A percentile compares a stretch with the other conserved stretches of the same genome.
Conservation (phyloP, 139 green algal genomes). For the Ettlia oleoabundans region DNA sequence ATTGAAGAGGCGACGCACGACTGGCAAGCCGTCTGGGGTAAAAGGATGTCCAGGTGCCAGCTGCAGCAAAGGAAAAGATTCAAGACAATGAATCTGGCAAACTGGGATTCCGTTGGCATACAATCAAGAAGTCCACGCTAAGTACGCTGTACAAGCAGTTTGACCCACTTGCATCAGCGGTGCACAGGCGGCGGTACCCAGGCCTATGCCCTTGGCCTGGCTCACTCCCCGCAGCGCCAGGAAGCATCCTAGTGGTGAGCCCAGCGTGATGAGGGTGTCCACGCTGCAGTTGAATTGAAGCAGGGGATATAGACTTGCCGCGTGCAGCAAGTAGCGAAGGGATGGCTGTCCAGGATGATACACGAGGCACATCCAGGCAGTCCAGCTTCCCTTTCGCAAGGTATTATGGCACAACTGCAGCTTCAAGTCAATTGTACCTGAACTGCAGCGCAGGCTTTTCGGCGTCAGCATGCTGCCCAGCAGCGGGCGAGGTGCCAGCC, state of each 20-base stretch:
- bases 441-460: neutral
- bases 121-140: too few species aligned
- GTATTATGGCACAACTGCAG: neutral
- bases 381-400: neutral
- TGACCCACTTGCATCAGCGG: constrained; percentile 24
- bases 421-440: neutral
- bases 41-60: constrained; percentile 10
- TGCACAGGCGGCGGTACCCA: constrained; percentile 47
- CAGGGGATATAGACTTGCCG: neutral
- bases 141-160: too few species aligned
- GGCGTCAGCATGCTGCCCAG: neutral
- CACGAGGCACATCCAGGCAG: neutral
- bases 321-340: neutral
- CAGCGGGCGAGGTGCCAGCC: neutral
- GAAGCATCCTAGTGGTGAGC: constrained; percentile 79
- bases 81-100: too few species aligned
- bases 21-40: constrained; percentile 60
- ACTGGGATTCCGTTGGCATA: too few species aligned
- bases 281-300: constrained; percentile 40
- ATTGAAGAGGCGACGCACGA: constrained; percentile 65
- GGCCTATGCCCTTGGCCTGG: constrained; percentile 26
- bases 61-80: constrained; percentile 13
- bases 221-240: constrained; percentile 68
- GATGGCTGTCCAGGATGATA: too few species aligned
- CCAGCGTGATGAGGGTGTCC: constrained; percentile 70